Evolutionary conservation across 1,139 yeast species (phyloP).

Genomic region (Zygosaccharomyces pseudobailii): DNA sequence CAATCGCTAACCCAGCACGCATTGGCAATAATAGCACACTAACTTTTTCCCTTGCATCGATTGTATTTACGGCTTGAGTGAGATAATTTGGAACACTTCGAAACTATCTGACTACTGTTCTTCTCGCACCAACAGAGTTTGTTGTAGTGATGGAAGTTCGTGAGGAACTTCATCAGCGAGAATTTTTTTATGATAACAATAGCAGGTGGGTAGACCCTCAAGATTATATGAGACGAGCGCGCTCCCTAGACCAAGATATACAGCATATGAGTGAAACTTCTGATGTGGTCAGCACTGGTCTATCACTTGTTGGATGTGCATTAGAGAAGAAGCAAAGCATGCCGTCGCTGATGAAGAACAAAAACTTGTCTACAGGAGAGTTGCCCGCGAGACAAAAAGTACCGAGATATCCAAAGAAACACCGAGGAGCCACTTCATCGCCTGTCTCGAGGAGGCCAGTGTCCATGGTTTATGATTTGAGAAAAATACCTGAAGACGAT

Average conservation of each 20-base stretch:
- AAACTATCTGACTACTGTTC: background rate
- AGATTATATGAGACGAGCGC: slow-evolving; percentile 13
- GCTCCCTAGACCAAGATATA: slow-evolving; percentile 10
- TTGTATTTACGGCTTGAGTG: background rate
- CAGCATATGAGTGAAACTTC: background rate
- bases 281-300: slow-evolving; percentile 9
- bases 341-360: slow-evolving; percentile 10
- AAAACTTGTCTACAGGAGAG: slow-evolving; percentile 14
- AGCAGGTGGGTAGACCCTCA: slow-evolving; percentile 12
- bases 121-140: background rate
- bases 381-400: background rate
- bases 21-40: no score
- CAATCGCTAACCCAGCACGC: no score
- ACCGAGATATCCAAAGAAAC: slow-evolving; percentile 3
- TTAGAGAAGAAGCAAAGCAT: slow-evolving; percentile 2
- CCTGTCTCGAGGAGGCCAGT: background rate
- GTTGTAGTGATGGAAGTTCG: background rate
- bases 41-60: background rate
- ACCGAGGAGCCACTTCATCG: slow-evolving; percentile 1
- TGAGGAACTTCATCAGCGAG: background rate
- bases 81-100: background rate
- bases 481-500: slow-evolving; percentile 13
- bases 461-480: slow-evolving; percentile 7
- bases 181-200: background rate
- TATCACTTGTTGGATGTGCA: slow-evolving; percentile 13